A percentile compares a stretch with the other conserved stretches of the same genome.
Conservation (phyloP, 352 stramenopile species). For the Peronospora farinosa region DNA sequence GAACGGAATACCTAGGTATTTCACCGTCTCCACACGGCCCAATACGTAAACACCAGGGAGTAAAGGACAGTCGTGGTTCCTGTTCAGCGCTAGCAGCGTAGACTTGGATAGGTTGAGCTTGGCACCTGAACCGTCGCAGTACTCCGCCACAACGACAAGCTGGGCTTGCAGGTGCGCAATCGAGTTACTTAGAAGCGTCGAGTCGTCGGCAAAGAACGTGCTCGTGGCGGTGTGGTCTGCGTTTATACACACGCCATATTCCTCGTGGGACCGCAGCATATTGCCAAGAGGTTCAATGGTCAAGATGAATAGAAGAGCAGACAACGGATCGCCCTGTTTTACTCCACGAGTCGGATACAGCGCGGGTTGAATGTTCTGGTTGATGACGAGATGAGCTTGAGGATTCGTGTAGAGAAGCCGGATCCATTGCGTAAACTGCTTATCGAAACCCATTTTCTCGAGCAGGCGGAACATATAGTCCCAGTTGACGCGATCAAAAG, state of each 20-base stretch:
- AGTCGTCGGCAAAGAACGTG: constrained; percentile 8
- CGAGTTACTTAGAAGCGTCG: constrained; percentile 1
- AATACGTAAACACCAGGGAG: background rate
- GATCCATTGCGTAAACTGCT: background rate
- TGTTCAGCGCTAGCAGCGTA: constrained; percentile 1
- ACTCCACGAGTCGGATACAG: background rate
- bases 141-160: background rate
- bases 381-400: background rate
- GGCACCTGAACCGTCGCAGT: constrained; percentile 1
- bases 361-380: background rate
- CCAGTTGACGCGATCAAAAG: background rate
- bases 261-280: background rate
- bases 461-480: background rate
- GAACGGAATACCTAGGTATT: no score
- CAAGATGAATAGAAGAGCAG: background rate
- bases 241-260: background rate
- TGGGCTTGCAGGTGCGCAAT: background rate
- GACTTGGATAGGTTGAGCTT: constrained; percentile 6
- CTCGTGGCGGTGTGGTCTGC: background rate
- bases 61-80: background rate
- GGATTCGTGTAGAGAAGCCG: background rate
- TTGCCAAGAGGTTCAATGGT: constrained; percentile 1
- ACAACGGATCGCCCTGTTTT: constrained; percentile 2
- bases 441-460: background rate
- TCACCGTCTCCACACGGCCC: background rate